Conservation (phyloP, 2,329 filamentous ascomycete genomes). For the Verticillium alfalfae region DNA sequence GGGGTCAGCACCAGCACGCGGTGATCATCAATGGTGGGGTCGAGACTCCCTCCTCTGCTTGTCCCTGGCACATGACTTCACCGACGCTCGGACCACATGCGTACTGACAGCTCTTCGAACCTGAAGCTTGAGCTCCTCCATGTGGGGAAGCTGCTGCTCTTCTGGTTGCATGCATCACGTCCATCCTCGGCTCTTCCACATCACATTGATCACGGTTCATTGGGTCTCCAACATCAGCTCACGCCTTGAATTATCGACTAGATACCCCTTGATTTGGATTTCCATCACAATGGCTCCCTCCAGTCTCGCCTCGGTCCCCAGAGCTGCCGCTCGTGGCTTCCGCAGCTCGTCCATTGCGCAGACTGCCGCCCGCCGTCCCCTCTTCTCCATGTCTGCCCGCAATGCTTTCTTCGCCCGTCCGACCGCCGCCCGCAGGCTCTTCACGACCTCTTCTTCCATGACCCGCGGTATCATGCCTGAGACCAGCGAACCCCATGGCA, state of each 20-base stretch:
- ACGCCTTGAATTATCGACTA: background rate
- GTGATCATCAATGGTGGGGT: constrained; percentile 4
- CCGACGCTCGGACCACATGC: accelerated
- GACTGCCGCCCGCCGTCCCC: constrained; percentile 7
- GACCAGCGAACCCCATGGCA: constrained; percentile 44
- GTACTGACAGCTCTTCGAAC: constrained; percentile 3
- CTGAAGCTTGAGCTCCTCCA: background rate
- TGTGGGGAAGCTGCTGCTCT: constrained; percentile 7
- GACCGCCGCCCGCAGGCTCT: constrained; percentile 15
- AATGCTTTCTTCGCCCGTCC: constrained; percentile 11
- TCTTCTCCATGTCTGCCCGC: constrained; percentile 4
- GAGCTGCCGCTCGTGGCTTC: constrained; percentile 26
- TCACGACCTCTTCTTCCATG: constrained; percentile 21
- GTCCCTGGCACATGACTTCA: constrained; percentile 10
- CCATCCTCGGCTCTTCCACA: background rate
- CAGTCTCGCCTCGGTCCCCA: constrained; percentile 28
- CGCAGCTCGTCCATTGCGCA: constrained; percentile 17
- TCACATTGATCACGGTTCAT: background rate
- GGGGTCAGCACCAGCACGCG: background rate
- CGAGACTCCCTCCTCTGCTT: background rate
- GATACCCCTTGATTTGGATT: background rate
- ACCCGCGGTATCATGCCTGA: constrained; percentile 54
- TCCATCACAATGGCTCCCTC: constrained; percentile 21
- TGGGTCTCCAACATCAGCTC: background rate
- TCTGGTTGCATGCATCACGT: background rate